These are phyloP conservation scores for Beauveria bassiana DNA, from an alignment of 2,329 filamentous ascomycete genomes.

Conservation along the genomic window DNA sequence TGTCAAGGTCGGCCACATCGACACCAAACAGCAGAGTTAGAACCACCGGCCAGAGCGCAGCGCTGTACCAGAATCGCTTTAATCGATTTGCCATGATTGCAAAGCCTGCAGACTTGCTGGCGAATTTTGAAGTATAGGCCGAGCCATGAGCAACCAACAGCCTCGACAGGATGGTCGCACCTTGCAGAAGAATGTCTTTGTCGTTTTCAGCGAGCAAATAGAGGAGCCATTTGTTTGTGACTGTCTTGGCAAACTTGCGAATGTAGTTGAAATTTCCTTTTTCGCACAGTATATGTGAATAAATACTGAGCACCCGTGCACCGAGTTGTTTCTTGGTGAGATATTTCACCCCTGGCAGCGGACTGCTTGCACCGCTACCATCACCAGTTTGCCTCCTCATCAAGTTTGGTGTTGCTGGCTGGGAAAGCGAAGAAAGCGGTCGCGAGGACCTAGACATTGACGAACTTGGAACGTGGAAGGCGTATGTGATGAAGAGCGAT, in stretches of 20 bases:
- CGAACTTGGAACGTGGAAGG: constrained; percentile 56
- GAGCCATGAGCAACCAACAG: constrained; percentile 76
- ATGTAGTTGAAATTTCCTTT: constrained; percentile 61
- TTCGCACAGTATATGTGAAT: constrained; percentile 70
- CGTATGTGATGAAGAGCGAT: constrained; percentile 88
- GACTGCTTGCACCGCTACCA: constrained; percentile 19
- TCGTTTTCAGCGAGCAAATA: constrained; percentile 87
- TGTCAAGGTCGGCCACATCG: constrained; percentile 67
- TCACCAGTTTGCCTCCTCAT: constrained; percentile 32
- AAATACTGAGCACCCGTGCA: constrained; percentile 66
- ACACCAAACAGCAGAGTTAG: constrained; percentile 83
- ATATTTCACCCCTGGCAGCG: constrained; percentile 26
- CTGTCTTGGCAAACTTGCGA: constrained; percentile 83
- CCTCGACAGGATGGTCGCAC: constrained; percentile 74
- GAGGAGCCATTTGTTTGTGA: constrained; percentile 95
- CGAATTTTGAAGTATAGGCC: constrained; percentile 77
- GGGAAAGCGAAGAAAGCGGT: constrained; percentile 29
- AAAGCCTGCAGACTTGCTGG: constrained; percentile 78
- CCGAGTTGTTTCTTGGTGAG: constrained; percentile 65
- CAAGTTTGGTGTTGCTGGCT: constrained; percentile 33
- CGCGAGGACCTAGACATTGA: constrained; percentile 46
- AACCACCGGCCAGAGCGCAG: constrained; percentile 78
- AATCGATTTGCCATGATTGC: constrained; percentile 74
- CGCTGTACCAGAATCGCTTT: constrained; percentile 81
- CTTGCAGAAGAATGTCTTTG: constrained; percentile 71